Base-by-base conservation (phyloP, 257 asterid species). In the Pogostemon cablin region DNA sequence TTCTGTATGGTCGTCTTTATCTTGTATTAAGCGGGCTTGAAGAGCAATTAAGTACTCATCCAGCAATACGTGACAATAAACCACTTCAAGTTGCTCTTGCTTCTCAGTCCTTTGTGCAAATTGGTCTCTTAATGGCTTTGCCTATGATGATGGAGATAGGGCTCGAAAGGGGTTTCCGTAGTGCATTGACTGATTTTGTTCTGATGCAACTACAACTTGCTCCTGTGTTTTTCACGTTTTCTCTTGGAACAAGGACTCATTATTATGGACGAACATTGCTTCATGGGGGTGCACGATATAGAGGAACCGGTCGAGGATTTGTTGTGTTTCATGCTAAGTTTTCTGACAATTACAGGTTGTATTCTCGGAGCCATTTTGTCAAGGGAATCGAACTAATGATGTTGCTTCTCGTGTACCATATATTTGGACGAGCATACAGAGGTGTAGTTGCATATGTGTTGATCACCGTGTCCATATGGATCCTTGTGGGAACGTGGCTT, bases 131-230 rank as follows among this genome's bases (percentile, higher is more conserved):
- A 43, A 93, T 90, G 98, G 98, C 98, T 42, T 79, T 93, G 83
- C 98, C 98, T 41, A 93, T 93, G 98, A 90, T 92, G 96, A 92
- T 92, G 98, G 97, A 92, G 83, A 92, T 92, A 66, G 98, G 97
- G 67, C 98, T 92, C 2, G 98, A 92, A 80, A 73, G 79, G 68
- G 98, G 98, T 59, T 92, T 92, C 69, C 96, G 96, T 62, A 82
- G 77, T 65, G 98, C 98, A 0, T 72, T 93, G 34, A 93, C 91
- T 32, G 98, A 93, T 78, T 93, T 93, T 63, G 86, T 93, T 53
- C 76, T 93, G 67, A 93, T 93, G 98, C 97, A 90, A 78, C 86
- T 92, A 8, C 98, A 92, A 73, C 89, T 92, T 48, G 98, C 98
- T 64, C 82, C 98, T 34, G 96, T 93, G 5, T 93, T 93, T 76